Conservation (phyloP, 208 protist genomes). For the Leishmania mexicana region DNA sequence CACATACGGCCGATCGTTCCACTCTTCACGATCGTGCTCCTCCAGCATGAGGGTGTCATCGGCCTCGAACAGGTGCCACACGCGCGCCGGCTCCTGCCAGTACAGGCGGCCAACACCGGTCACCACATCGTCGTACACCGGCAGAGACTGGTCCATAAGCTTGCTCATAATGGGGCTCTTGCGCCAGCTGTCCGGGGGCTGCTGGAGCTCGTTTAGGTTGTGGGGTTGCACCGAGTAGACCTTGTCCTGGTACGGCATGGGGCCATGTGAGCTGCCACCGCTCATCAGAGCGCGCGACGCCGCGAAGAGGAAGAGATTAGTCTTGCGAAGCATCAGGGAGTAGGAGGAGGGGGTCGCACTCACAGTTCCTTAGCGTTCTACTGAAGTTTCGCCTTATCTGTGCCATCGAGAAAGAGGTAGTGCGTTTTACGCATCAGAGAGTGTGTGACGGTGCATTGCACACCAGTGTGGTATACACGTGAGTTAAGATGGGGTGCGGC, state of each 20-base stretch:
- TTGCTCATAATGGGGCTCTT: conserved; percentile 91
- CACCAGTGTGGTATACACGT: background rate
- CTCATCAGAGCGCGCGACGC: conserved; percentile 66
- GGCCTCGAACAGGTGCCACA: conserved; percentile 86
- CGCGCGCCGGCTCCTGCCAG: conserved; percentile 89
- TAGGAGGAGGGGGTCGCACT: conserved; percentile 20
- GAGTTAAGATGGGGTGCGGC: background rate
- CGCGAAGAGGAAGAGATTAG: conserved; percentile 63
- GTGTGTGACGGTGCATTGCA: conserved; percentile 1
- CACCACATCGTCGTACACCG: conserved; percentile 89
- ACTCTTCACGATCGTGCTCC: conserved; percentile 92
- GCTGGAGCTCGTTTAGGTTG: conserved; percentile 75
- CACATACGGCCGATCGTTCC: conserved; percentile 88
- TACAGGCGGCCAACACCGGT: conserved; percentile 78
- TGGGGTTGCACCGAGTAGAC: conserved; percentile 86
- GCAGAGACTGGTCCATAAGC: conserved; percentile 87
- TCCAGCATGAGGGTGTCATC: conserved; percentile 91
- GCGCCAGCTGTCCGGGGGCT: conserved; percentile 78
- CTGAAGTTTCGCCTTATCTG: background rate
- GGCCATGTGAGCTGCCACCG: conserved; percentile 51
- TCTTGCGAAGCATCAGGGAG: conserved; percentile 73
- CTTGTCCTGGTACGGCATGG: conserved; percentile 85
- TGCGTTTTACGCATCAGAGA: background rate
- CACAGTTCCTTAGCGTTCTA: conserved; percentile 16
- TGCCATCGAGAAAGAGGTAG: background rate